phyloP scores from a whole-genome alignment of 257 asterid genomes.

The Lithospermum erythrorhizon region DNA sequence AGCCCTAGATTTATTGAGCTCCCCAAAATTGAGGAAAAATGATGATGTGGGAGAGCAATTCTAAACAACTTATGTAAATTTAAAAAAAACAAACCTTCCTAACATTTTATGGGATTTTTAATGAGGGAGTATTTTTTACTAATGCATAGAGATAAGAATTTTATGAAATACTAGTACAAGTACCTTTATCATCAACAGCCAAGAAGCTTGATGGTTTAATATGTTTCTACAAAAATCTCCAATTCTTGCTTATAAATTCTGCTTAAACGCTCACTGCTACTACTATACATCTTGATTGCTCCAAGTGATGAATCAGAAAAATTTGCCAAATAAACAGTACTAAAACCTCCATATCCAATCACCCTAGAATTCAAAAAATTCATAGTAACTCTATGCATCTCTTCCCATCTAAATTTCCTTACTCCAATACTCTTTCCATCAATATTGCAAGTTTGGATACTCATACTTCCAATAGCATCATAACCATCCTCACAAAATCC shows the following conservation, averaged over 20 bases:
- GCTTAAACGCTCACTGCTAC: conserved; percentile 47
- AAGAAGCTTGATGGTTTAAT: conserved; percentile 44
- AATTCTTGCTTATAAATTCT: conserved; percentile 40
- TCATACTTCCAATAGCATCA: conserved; percentile 4
- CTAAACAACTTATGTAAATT: no score
- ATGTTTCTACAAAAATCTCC: conserved; percentile 31
- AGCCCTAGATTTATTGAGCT: no score
- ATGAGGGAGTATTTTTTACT: no score
- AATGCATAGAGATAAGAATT: no score
- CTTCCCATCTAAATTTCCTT: conserved; percentile 19
- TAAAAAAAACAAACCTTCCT: no score
- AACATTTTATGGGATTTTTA: no score
- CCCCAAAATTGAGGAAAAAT: no score
- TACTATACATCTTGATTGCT: conserved; percentile 47
- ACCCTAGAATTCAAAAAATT: conserved; percentile 25
- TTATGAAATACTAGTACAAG: no score
- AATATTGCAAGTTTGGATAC: not conserved
- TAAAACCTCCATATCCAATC: conserved; percentile 61
- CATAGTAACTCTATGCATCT: conserved; percentile 24
- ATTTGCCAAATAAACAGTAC: conserved; percentile 53
- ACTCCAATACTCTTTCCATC: not conserved
- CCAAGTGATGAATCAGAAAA: conserved; percentile 22
- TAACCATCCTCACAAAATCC: not conserved
- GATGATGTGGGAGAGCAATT: no score
- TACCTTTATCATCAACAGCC: conserved; percentile 41